Evolutionary conservation across 495 filamentous ascomycete species (phyloP), one percentile per base, ranked within the genome.

Genomic region (Pseudomonodictys pantanalensis): DNA sequence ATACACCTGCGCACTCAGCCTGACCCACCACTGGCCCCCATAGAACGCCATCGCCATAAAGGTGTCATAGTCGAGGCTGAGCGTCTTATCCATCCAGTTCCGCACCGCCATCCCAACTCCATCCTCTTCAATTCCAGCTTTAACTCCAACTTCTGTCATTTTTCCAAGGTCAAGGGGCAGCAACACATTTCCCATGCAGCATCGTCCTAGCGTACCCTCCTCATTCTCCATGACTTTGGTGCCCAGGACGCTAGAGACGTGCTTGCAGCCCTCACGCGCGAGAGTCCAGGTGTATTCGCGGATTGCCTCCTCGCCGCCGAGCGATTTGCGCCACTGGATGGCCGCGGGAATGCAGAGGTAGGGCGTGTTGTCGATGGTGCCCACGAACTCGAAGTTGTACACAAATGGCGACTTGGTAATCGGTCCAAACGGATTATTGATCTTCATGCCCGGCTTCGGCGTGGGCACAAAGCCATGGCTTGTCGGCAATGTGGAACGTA

Each of bases 1-100:
- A 72, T 89, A 97, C 0, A 90, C 76, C 79, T 96, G 90, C 11
- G 79, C 90, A 69, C 86, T 90, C 33, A 96, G 63, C 26, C 92
- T 75, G 3, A 78, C 78, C 89, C 87, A 96, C 66, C 81, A 77
- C 25, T 72, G 72, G 1, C 78, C 79, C 2, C 71, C 75, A 68
- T 90, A 86, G 8, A 73, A 72, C 48, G 80, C 83, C 7, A 89
- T 65, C 0, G 85, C 77, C 25, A 92, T 74, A 70, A 88, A 92
- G 0, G 90, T 91, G 33, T 86, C 75, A 65, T 84, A 83, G 33
- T 90, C 81, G 1, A 77, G 69, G 0, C 70, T 44, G 57, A 72
- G 32, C 20, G 50, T 75, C 30, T 72, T 68, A 65, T 80, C 71
- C 58, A 92, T 79, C 81, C 83, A 93, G 4, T 76, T 54, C 39